Evolutionary conservation across 2,329 filamentous ascomycete species (phyloP).

Genomic region (Xylariaceae sp.): DNA sequence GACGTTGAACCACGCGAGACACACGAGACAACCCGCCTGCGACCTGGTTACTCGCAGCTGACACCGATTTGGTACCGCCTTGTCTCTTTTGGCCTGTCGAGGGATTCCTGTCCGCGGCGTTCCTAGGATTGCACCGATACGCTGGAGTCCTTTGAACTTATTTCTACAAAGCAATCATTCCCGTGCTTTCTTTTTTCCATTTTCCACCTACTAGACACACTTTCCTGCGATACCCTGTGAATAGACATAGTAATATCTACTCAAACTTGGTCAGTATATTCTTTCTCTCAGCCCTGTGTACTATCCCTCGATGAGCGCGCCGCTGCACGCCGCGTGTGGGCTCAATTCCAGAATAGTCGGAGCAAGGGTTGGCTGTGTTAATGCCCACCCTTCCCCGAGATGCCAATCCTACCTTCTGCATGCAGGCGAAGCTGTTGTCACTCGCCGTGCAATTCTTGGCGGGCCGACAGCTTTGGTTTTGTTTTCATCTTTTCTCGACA

Average conservation of each 20-base stretch:
- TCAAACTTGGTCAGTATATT: slow-evolving; percentile 23
- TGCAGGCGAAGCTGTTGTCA: too few relatives aligned
- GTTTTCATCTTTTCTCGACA: not conserved
- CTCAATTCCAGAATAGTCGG: not conserved
- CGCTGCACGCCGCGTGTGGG: not conserved
- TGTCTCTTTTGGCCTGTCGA: slow-evolving; percentile 11
- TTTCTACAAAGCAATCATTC: slow-evolving; percentile 17
- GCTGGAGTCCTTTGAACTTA: slow-evolving; percentile 15
- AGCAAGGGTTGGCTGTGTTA: not conserved
- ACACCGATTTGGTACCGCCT: slow-evolving; percentile 8
- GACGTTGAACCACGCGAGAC: slow-evolving; percentile 10
- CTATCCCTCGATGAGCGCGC: not conserved
- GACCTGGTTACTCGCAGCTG: slow-evolving; percentile 11
- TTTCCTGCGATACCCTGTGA: slow-evolving; percentile 29
- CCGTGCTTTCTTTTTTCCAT: slow-evolving; percentile 16
- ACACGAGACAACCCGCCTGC: slow-evolving; percentile 13
- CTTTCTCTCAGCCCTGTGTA: slow-evolving; percentile 4
- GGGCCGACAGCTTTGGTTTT: not conserved
- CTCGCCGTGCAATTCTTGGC: not conserved
- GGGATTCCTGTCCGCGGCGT: slow-evolving; percentile 15
- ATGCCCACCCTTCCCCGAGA: too few relatives aligned
- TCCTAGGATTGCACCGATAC: slow-evolving; percentile 18
- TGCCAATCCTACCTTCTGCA: too few relatives aligned
- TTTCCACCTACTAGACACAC: slow-evolving; percentile 24
- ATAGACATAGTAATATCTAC: slow-evolving; percentile 27